Percentiles rank a stretch among this genome's conserved stretches.
These are phyloP conservation scores for Verbena officinalis DNA, from an alignment of 257 asterid genomes.

Conservation along the genomic window DNA sequence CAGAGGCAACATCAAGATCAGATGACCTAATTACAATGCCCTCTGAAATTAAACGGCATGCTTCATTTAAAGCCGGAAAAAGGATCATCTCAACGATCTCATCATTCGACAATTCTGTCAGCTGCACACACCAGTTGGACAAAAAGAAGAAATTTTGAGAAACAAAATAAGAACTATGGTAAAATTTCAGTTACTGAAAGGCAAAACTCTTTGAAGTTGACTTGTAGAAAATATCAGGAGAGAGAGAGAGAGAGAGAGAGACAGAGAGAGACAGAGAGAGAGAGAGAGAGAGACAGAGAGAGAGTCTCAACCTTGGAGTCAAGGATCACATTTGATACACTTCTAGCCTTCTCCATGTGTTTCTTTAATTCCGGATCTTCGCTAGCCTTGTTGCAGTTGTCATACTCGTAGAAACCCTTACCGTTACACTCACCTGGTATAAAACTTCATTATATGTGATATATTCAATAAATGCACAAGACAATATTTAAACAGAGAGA, in stretches of 20 bases:
- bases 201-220: not conserved
- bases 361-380: slow-evolving; percentile 38
- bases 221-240: too few relatives aligned
- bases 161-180: not conserved
- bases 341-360: slow-evolving; percentile 24
- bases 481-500: too few relatives aligned
- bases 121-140: slow-evolving; percentile 27
- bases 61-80: slow-evolving; percentile 47
- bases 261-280: not conserved
- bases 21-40: slow-evolving; percentile 42
- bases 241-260: too few relatives aligned
- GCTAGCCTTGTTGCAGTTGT: slow-evolving; percentile 29
- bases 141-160: not conserved
- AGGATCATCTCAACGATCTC: slow-evolving; percentile 50
- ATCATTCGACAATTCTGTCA: slow-evolving; percentile 34
- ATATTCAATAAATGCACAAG: slow-evolving; percentile 21
- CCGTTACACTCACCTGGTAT: slow-evolving; percentile 37
- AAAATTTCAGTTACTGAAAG: not conserved
- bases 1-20: slow-evolving; percentile 58
- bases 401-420: slow-evolving; percentile 45
- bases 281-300: slow-evolving; percentile 9
- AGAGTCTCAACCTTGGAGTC: slow-evolving; percentile 30
- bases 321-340: slow-evolving; percentile 19
- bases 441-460: slow-evolving; percentile 7
- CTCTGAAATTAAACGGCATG: slow-evolving; percentile 39